phyloP scores from a whole-genome alignment of 306 rosid genomes.

The Morella rubra region DNA sequence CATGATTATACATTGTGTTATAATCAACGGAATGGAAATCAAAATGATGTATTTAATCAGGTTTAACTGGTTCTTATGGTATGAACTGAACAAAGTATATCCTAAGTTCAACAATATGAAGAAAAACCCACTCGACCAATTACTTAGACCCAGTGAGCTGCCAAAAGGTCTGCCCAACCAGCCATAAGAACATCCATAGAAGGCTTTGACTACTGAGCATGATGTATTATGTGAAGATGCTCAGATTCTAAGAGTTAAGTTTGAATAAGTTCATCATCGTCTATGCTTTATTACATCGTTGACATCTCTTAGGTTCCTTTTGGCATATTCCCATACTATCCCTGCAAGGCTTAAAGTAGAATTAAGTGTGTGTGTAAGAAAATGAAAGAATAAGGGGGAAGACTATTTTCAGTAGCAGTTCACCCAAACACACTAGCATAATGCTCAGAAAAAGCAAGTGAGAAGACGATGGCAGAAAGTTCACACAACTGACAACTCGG shows the following conservation, averaged over 20 bases:
- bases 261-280: neutral
- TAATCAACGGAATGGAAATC: neutral
- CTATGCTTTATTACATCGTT: neutral
- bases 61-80: neutral
- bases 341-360: neutral
- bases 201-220: neutral
- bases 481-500: neutral
- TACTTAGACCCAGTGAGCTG: too few species aligned
- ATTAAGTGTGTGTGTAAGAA: neutral
- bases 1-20: neutral
- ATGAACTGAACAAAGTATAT: slow-evolving; percentile 1
- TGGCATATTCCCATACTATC: neutral
- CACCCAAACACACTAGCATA: neutral
- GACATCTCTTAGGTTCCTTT: neutral
- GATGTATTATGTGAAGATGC: neutral
- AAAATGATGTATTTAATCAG: neutral
- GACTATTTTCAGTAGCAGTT: neutral
- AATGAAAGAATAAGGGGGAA: neutral
- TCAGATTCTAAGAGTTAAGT: neutral
- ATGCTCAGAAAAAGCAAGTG: neutral
- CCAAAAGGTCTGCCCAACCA: neutral
- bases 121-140: neutral
- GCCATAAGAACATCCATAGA: neutral
- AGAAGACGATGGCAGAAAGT: neutral
- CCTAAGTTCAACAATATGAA: neutral